Percentiles rank a stretch among this genome's conserved stretches.
phyloP scores from a whole-genome alignment of 169 alveolate species.

The Babesia divergens region DNA sequence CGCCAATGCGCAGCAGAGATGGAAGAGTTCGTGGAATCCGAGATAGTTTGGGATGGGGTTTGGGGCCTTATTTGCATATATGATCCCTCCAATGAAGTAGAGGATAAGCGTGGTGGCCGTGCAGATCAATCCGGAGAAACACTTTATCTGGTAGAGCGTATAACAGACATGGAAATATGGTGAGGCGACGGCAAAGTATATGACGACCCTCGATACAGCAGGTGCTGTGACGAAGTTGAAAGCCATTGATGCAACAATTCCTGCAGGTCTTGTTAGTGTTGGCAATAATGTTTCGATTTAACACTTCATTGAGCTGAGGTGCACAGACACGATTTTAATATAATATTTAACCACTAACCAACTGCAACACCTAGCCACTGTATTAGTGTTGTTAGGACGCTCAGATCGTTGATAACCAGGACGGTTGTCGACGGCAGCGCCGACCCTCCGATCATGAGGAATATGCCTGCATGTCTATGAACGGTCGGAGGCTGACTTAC shows the following conservation, averaged over 20 bases:
- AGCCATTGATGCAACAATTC: conserved; percentile 32
- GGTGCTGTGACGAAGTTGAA: conserved; percentile 51
- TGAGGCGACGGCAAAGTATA: conserved; percentile 49
- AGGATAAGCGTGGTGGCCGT: conserved; percentile 22
- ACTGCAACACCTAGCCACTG: conserved; percentile 60
- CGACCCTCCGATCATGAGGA: conserved; percentile 75
- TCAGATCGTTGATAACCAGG: conserved; percentile 32
- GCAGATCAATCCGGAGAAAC: conserved; percentile 33
- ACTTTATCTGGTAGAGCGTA: conserved; percentile 30
- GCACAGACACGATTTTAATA: not conserved
- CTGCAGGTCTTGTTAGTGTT: conserved; percentile 1
- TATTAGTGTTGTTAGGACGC: conserved; percentile 20
- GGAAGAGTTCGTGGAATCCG: conserved; percentile 75
- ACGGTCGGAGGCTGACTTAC: conserved; percentile 14
- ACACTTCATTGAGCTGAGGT: not conserved
- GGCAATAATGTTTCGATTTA: not conserved
- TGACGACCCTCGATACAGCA: conserved; percentile 38
- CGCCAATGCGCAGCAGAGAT: conserved; percentile 69
- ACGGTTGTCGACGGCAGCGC: conserved; percentile 55
- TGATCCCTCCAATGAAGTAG: conserved; percentile 67
- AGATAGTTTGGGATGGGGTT: conserved; percentile 57
- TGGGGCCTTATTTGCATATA: conserved; percentile 70
- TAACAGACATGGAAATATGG: conserved; percentile 43
- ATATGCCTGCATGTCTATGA: conserved; percentile 61
- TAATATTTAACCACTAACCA: conserved; percentile 40